Evolutionary conservation across 495 filamentous ascomycete genomes (phyloP), one percentile per base, ranked within the genome.

Genomic region (Xylaria curta): DNA sequence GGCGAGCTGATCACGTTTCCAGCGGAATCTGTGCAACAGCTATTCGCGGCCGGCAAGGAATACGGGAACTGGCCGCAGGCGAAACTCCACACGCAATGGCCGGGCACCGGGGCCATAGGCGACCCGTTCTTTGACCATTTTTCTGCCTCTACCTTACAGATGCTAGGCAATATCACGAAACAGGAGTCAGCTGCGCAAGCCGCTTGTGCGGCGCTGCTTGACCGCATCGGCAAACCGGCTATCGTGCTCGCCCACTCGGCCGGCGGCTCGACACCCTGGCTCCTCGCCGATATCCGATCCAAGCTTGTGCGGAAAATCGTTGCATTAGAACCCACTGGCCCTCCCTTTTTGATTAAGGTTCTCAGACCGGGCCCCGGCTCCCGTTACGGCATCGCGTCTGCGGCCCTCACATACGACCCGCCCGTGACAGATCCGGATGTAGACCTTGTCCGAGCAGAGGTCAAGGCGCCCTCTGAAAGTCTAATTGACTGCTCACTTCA

Each of bases 221-320:
- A 84, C 44, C 75, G 71, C 38, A 86, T 88, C 71, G 85, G 81
- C 38, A 70, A 66, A 36, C 82, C 84, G 0, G 82, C 80, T 7
- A 79, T 88, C 53, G 73, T 89, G 1, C 73, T 89, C 68, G 81
- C 81, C 2, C 87, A 90, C 69, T 89, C 87, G 19, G 86, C 87
- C 56, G 87, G 84, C 46, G 85, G 84, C n/a, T 74, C 83, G 12
- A 79, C 83, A 36, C 81, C 81, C 17, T 88, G 86, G 87, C 73
- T 86, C 8, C 76, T 80, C 54, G 84, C 83, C 10, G 88, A 89
- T 73, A 69, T 74, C 3, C 78, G 80, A 0, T 86, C 86, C 10
- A 51, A 82, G 0, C 78, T 85, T 12, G 84, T 90, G 31, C 80
- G 81, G 33, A 81, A 76, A 12, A 82, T 89, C 46, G 75, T 89